Evolutionary conservation across 208 protist genomes (phyloP).

Genomic region (Wallacemonas rigidus): DNA sequence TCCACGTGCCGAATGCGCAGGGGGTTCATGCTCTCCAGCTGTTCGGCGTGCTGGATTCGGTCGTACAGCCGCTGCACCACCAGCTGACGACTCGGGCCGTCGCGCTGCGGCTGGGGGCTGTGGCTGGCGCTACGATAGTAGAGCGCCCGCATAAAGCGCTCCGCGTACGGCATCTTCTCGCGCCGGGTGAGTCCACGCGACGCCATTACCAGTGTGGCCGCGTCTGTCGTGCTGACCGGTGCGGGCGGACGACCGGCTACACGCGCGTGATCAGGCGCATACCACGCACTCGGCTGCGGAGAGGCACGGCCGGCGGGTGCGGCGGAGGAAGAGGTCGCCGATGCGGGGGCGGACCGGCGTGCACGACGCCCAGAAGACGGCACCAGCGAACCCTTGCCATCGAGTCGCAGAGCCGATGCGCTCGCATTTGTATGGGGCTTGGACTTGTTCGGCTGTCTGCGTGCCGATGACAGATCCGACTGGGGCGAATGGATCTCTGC

Average conservation of each 20-base stretch:
- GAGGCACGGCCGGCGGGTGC: neutral
- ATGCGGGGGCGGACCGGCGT: neutral
- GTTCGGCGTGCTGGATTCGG: constrained; percentile 1
- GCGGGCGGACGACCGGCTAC: neutral
- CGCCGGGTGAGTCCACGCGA: constrained; percentile 10
- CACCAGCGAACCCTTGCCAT: neutral
- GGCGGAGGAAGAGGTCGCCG: neutral
- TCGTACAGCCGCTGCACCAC: constrained; percentile 14
- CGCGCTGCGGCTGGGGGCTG: neutral
- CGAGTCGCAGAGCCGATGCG: neutral
- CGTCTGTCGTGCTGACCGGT: neutral
- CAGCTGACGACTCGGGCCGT: neutral
- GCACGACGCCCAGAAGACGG: neutral
- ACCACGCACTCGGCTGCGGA: neutral
- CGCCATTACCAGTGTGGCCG: neutral
- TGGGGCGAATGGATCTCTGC: neutral
- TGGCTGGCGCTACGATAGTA: constrained; percentile 31
- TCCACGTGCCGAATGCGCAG: neutral
- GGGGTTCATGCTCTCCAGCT: neutral
- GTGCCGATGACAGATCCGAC: neutral
- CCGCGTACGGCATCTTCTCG: constrained; percentile 31
- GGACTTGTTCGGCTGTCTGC: no score
- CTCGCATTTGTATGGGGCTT: neutral
- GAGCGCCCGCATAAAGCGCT: constrained; percentile 50
- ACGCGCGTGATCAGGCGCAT: constrained; percentile 10